phyloP scores from a whole-genome alignment of 345 rosid genomes.

The Salix brachista region DNA sequence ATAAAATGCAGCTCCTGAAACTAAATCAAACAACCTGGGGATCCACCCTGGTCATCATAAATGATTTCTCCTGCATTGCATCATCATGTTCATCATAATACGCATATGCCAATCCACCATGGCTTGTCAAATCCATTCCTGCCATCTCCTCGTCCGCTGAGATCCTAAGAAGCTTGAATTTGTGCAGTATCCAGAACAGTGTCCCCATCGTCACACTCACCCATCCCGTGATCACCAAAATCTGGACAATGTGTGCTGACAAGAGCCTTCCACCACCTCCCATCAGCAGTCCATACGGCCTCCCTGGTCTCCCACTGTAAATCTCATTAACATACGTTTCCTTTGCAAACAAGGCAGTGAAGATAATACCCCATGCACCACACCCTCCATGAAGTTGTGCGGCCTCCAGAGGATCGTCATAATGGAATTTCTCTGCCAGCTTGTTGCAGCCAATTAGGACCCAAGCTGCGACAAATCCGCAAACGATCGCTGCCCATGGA shows the following conservation, averaged over 20 bases:
- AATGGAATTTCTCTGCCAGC: constrained; percentile 26
- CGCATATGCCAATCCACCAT: constrained; percentile 35
- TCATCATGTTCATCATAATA: constrained; percentile 19
- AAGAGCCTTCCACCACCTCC: constrained; percentile 40
- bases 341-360: constrained; percentile 36
- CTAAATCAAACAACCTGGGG: background rate
- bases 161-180: constrained; percentile 34
- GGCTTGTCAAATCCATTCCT: constrained; percentile 42
- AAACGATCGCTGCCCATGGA: constrained; percentile 40
- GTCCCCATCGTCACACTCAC: constrained; percentile 43
- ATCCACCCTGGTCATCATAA: constrained; percentile 3
- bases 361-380: constrained; percentile 40
- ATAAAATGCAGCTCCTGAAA: background rate
- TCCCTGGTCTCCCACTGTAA: constrained; percentile 25
- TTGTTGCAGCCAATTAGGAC: constrained; percentile 37
- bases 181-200: constrained; percentile 26
- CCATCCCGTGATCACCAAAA: constrained; percentile 30
- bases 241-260: constrained; percentile 38
- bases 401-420: constrained; percentile 44
- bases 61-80: constrained; percentile 5
- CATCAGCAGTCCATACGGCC: constrained; percentile 38
- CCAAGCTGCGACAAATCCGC: constrained; percentile 45
- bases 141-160: constrained; percentile 34
- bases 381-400: constrained; percentile 50
- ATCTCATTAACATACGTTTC: constrained; percentile 25